phyloP scores from a whole-genome alignment of 148 eudicot species.

The Arctostaphylos glauca region DNA sequence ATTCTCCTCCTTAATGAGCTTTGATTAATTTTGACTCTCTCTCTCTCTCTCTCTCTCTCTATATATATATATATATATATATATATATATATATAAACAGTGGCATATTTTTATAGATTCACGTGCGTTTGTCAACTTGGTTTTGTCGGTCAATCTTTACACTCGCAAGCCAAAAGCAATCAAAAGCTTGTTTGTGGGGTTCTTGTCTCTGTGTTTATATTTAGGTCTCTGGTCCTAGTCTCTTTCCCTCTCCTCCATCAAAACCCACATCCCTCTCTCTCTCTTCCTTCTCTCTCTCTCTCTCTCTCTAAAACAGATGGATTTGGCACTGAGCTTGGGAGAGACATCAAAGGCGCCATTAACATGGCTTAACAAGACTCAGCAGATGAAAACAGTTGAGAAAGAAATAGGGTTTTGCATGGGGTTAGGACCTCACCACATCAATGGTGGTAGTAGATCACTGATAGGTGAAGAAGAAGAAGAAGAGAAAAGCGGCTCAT shows the following conservation, averaged over 20 bases:
- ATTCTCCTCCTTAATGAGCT: background rate
- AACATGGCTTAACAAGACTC: constrained; percentile 22
- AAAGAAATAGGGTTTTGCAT: constrained; percentile 47
- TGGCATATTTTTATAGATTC: constrained; percentile 36
- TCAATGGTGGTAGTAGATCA: background rate
- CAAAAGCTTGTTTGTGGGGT: background rate
- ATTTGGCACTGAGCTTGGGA: constrained; percentile 50
- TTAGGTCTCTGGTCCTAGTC: background rate
- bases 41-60: background rate
- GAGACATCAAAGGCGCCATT: constrained; percentile 28
- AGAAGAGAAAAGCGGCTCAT: constrained; percentile 15
- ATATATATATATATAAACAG: constrained; percentile 12
- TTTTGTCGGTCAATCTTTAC: constrained; percentile 44
- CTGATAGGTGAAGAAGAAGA: background rate
- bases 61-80: background rate
- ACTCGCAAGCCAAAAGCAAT: constrained; percentile 3
- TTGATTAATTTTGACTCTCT: background rate
- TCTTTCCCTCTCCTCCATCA: background rate
- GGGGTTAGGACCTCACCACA: constrained; percentile 20
- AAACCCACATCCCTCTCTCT: background rate
- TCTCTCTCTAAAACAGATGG: constrained; percentile 24
- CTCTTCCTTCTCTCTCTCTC: constrained; percentile 4
- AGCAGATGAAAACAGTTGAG: background rate
- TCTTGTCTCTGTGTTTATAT: background rate
- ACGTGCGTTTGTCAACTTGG: constrained; percentile 62